Percentiles rank a stretch among this genome's conserved stretches.
Conservation (phyloP, 2,329 filamentous ascomycete species). For the Cercospora sp. region DNA sequence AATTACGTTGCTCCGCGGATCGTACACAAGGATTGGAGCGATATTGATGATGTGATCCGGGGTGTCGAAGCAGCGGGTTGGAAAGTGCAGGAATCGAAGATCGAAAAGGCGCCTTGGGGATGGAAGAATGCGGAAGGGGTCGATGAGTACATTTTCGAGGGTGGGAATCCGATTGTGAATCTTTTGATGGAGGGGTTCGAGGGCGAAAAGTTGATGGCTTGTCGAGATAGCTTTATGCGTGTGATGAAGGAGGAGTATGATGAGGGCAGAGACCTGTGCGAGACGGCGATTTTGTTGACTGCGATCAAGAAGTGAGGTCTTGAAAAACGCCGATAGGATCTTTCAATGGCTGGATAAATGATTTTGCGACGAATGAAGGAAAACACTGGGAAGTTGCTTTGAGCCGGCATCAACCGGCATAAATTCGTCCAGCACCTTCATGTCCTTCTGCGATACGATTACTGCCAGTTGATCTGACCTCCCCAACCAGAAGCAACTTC, state of each 20-base stretch:
- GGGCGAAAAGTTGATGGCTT: background rate
- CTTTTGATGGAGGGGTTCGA: background rate
- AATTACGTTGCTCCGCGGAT: background rate
- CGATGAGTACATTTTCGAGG: background rate
- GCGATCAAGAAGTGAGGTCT: background rate
- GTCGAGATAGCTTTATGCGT: background rate
- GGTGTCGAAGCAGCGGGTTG: background rate
- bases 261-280: background rate
- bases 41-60: background rate
- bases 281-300: background rate
- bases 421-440: background rate
- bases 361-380: background rate
- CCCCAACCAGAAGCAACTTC: slow-evolving; percentile 29
- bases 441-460: background rate
- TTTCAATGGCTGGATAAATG: background rate
- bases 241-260: background rate
- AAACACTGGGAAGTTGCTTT: background rate
- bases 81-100: background rate
- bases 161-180: background rate
- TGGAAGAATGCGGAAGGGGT: background rate
- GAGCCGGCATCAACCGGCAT: background rate
- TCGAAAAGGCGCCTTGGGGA: background rate
- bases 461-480: slow-evolving; percentile 23
- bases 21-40: background rate
- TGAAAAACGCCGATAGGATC: background rate